phyloP scores from a whole-genome alignment of 2,329 filamentous ascomycete genomes.

The Colletotrichum sansevieriae region DNA sequence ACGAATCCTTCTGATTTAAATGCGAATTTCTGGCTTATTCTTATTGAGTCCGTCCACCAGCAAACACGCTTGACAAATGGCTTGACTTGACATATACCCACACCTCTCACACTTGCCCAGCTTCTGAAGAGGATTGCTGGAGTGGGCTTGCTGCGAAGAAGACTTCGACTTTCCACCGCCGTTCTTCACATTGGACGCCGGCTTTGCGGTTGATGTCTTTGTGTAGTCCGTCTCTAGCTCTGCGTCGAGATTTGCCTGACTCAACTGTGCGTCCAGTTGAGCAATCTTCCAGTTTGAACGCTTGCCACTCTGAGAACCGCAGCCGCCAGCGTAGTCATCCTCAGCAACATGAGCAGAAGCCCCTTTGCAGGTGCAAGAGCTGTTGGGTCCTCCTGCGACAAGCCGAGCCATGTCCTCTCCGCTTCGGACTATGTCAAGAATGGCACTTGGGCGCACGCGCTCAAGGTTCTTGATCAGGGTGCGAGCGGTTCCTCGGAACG shows the following conservation, averaged over 20 bases:
- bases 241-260: conserved; percentile 71
- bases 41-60: conserved; percentile 93
- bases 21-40: conserved; percentile 70
- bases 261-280: conserved; percentile 81
- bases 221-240: conserved; percentile 77
- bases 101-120: conserved; percentile 88
- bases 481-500: conserved; percentile 92
- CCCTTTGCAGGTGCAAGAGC: conserved; percentile 58
- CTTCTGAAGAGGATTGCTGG: conserved; percentile 66
- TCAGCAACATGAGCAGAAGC: conserved; percentile 53
- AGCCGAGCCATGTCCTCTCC: conserved; percentile 96
- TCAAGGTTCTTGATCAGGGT: conserved; percentile 96
- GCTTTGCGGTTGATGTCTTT: neutral
- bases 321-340: conserved; percentile 66
- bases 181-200: neutral
- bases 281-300: conserved; percentile 83
- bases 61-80: conserved; percentile 92
- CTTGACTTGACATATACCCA: conserved; percentile 95
- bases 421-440: conserved; percentile 92
- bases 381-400: conserved; percentile 72
- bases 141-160: neutral
- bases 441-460: conserved; percentile 91
- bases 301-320: conserved; percentile 66
- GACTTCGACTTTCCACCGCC: neutral
- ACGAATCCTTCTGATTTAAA: conserved; percentile 53